phyloP scores from a whole-genome alignment of 2,329 filamentous ascomycete species.

The Periconia sp. region DNA sequence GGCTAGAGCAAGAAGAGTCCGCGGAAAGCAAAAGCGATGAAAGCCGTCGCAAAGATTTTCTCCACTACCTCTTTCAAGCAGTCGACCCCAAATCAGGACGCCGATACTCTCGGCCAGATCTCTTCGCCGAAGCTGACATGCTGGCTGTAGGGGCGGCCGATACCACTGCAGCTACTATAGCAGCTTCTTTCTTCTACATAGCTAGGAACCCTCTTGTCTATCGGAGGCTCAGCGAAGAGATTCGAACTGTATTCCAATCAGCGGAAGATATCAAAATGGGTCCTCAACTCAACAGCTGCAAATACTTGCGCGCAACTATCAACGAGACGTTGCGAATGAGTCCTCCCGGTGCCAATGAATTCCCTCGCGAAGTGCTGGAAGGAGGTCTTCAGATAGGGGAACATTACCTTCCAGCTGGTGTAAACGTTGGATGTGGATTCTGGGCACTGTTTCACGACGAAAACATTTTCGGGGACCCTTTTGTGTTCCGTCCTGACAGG shows the following conservation, averaged over 20 bases:
- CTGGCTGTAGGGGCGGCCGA: conserved; percentile 9
- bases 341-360: conserved; percentile 5
- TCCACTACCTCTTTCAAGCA: conserved; percentile 42
- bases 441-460: conserved; percentile 11
- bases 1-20: background rate
- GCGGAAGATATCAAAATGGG: conserved; percentile 4
- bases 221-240: conserved; percentile 5
- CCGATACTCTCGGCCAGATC: conserved; percentile 27
- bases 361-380: conserved; percentile 8
- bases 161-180: conserved; percentile 3
- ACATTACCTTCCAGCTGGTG: conserved; percentile 12
- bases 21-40: too few relatives aligned
- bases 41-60: conserved; percentile 30
- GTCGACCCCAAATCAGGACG: conserved; percentile 42
- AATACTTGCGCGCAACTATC: conserved; percentile 11
- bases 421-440: conserved; percentile 10
- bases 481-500: conserved; percentile 7
- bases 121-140: conserved; percentile 25
- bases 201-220: conserved; percentile 1
- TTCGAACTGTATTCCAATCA: conserved; percentile 3
- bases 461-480: conserved; percentile 5
- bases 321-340: conserved; percentile 7
- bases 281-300: conserved; percentile 2
- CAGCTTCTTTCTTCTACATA: conserved; percentile 10
- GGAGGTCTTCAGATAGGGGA: conserved; percentile 16